Percentiles rank a stretch among this genome's conserved stretches.
phyloP scores from a whole-genome alignment of 352 stramenopile genomes.

The Poterioochromonas sp. region DNA sequence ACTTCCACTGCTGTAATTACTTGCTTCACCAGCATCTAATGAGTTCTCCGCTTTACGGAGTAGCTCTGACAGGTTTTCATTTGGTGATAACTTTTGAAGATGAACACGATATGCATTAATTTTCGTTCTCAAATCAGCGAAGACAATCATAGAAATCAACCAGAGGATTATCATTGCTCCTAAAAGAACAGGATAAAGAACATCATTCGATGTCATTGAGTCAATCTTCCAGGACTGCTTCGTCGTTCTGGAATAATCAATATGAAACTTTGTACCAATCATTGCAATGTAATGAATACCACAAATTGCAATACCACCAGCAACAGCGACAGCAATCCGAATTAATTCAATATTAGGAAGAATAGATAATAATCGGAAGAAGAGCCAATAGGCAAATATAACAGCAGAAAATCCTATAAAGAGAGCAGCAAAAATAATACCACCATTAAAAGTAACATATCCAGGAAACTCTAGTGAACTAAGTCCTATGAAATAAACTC shows the following conservation, averaged over 20 bases:
- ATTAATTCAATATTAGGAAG: neutral
- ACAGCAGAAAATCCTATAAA: neutral
- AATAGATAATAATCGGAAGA: neutral
- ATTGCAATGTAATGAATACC: conserved; percentile 18
- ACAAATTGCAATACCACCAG: neutral
- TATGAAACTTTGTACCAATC: neutral
- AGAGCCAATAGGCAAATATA: neutral
- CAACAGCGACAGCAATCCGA: neutral
- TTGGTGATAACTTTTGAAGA: too few species aligned
- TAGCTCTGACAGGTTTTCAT: too few species aligned
- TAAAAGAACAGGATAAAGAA: too few species aligned
- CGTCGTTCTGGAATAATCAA: neutral
- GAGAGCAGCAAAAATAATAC: neutral
- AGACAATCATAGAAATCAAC: too few species aligned
- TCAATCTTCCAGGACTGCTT: too few species aligned
- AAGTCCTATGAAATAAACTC: neutral
- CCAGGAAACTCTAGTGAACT: neutral
- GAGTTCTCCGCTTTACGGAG: too few species aligned
- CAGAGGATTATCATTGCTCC: too few species aligned
- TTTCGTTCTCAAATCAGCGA: too few species aligned
- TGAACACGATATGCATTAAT: too few species aligned
- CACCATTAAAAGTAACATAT: neutral
- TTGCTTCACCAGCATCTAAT: too few species aligned
- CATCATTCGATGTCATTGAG: too few species aligned
- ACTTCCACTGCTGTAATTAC: too few species aligned